Base-by-base conservation (phyloP, 208 protist genomes). In the Trypanosoma mega region DNA sequence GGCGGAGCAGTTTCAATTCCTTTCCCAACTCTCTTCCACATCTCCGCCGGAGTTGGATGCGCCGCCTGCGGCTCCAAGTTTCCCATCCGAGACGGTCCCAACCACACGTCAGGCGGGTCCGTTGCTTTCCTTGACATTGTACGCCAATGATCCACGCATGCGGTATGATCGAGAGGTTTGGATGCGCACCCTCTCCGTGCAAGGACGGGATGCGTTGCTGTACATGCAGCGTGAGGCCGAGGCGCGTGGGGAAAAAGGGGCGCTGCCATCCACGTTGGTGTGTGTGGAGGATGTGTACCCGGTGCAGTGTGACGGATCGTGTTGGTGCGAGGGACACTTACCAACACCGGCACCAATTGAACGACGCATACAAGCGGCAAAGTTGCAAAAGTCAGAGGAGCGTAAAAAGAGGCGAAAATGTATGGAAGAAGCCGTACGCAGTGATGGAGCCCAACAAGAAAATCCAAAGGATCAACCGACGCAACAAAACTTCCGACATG, bases 81-180 rank as follows among this genome's bases (percentile, higher is more conserved):
- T n/a, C n/a, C n/a, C n/a, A n/a, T n/a, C n/a, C n/a, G n/a, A 31
- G 3, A 41, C 18, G 24, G 18, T 5, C 9, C 31, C 58, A 16
- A 30, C 18, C 46, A 30, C 20, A 24, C 23, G 48, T 3, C 21
- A 26, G 12, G 31, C 54, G 11, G 78, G 80, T 2, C 80, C 79
- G 37, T 39, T 87, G 39, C 76, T 88, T 5, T 82, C 80, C 14
- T 64, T 92, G 33, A 78, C 80, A 37, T 73, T 92, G 29, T 92
- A 83, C 46, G 76, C 52, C 23, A 84, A 81, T 58, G 76, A 92
- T 53, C 72, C 72, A 30, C 47, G 57, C n/a, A 44, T 56, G 29
- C 37, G 58, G 50, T 77, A 68, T 49, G 61, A 83, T 50, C 72
- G 78, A 41, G 43, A 59, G 23, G 54, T 21, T 27, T 90, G 82